phyloP scores from a whole-genome alignment of 768 basidiomycete species.

The Termitomyces sp. region DNA sequence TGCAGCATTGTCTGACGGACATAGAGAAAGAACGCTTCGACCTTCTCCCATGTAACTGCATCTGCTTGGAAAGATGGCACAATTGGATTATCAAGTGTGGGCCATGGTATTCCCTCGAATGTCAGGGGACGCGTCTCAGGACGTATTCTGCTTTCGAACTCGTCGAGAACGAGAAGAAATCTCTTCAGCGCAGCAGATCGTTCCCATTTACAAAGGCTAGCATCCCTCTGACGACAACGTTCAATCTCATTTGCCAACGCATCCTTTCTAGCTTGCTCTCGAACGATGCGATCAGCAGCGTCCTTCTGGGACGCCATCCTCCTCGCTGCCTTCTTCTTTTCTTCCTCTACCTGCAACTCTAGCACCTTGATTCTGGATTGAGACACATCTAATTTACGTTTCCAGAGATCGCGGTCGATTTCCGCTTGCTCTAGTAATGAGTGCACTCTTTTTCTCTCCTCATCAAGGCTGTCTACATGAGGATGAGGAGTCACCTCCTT shows the following conservation, averaged over 20 bases:
- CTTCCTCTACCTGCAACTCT: neutral
- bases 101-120: conserved; percentile 15
- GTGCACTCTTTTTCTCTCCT: neutral
- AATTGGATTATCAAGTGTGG: neutral
- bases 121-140: conserved; percentile 15
- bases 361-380: neutral
- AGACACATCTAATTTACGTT: neutral
- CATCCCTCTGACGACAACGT: conserved; percentile 7
- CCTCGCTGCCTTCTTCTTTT: neutral
- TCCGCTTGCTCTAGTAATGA: neutral
- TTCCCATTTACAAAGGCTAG: conserved; percentile 2
- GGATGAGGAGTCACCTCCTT: neutral
- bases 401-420: neutral
- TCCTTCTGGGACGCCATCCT: neutral
- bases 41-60: conserved; percentile 6
- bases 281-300: neutral
- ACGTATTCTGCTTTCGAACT: conserved; percentile 15
- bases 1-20: neutral
- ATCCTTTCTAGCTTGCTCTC: neutral
- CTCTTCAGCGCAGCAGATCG: neutral
- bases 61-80: neutral
- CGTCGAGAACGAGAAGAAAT: conserved; percentile 6
- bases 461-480: neutral
- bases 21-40: conserved; percentile 6
- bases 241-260: neutral